These are phyloP conservation scores for Phytophthora crassamura DNA, from an alignment of 352 stramenopile genomes.

Conservation along the genomic window DNA sequence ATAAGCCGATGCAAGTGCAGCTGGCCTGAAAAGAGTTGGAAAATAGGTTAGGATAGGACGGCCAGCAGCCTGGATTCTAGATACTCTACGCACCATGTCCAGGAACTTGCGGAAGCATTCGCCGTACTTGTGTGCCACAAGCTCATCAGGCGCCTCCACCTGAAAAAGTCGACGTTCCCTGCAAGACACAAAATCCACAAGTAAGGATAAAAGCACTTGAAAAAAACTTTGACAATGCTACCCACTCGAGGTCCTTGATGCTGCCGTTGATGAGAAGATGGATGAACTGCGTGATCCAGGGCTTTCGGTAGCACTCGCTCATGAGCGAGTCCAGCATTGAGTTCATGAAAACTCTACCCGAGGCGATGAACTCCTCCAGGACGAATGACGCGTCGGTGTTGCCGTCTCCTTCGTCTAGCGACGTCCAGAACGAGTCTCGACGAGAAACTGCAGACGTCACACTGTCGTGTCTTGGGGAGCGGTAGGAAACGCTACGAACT, in stretches of 20 bases:
- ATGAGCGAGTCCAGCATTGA: constrained; percentile 76
- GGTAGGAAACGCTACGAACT: constrained; percentile 53
- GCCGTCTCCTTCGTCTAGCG: constrained; percentile 42
- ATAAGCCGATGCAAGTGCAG: constrained; percentile 71
- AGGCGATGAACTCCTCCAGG: constrained; percentile 77
- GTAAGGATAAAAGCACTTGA: background rate
- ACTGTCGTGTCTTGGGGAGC: constrained; percentile 45
- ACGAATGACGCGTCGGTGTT: constrained; percentile 53
- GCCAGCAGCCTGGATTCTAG: background rate
- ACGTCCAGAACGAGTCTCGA: constrained; percentile 52
- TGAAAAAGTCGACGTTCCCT: constrained; percentile 77
- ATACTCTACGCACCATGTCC: constrained; percentile 47
- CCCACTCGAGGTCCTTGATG: constrained; percentile 65
- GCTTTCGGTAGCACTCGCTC: constrained; percentile 83
- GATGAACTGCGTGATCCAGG: constrained; percentile 75
- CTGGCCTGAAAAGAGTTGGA: constrained; percentile 42
- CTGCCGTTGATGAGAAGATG: constrained; percentile 70
- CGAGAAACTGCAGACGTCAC: constrained; percentile 17
- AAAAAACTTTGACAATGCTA: too few relatives aligned
- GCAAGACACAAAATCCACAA: background rate
- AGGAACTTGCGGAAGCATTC: constrained; percentile 79
- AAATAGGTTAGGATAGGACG: background rate
- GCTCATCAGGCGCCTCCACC: constrained; percentile 54
- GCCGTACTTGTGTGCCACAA: constrained; percentile 59
- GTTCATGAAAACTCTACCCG: constrained; percentile 78